Base-by-base conservation (phyloP, 306 rosid species). In the Cicer yamashitae region DNA sequence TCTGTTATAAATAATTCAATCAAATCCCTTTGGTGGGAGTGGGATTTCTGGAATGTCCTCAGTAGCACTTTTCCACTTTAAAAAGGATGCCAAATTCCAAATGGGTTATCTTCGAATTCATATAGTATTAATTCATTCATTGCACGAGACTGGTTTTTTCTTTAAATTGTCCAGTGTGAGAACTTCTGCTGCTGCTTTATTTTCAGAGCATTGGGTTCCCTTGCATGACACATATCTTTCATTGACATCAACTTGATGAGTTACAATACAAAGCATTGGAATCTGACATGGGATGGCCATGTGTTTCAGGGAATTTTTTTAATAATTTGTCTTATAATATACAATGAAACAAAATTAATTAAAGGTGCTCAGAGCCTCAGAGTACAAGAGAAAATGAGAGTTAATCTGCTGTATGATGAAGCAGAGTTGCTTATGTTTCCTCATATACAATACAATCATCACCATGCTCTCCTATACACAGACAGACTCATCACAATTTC, bases 281-380 rank as follows among this genome's bases (percentile, higher is more conserved):
- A 75, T 86, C 96, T 93, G 93, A 88, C 90, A 84, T 76, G 74
- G 81, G 82, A 73, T 78, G 79, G 85, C 75, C 86, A 78, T 82
- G 79, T 82, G 63, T 85, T 88, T 82, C 85, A 76, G 77, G 69
- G 77, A 73, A 65, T 57, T 60, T 57, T 60, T 70, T 10, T 18
- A 78, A 20, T 57, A 22, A 20, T 8, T 18, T 54, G 45, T 10
- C 37, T 17, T 73, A 13, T 73, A 73, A 39, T 57, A 43, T 63
- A 20, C 67, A 57, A 70, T 38, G 74, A 75, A 83, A 83, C 81
- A 80, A 87, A 83, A 43, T 30, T 65, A 82, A 83, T 65, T 61
- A 75, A 75, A 77, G 70, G 43, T 70, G 80, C 75, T 74, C 56
- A 59, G 63, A 74, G 47, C 38, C 75, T 74, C 56, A 54, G 63